These are phyloP conservation scores for Trichophyton schoenleinii DNA, from an alignment of 2,329 filamentous ascomycete species.

Conservation along the genomic window DNA sequence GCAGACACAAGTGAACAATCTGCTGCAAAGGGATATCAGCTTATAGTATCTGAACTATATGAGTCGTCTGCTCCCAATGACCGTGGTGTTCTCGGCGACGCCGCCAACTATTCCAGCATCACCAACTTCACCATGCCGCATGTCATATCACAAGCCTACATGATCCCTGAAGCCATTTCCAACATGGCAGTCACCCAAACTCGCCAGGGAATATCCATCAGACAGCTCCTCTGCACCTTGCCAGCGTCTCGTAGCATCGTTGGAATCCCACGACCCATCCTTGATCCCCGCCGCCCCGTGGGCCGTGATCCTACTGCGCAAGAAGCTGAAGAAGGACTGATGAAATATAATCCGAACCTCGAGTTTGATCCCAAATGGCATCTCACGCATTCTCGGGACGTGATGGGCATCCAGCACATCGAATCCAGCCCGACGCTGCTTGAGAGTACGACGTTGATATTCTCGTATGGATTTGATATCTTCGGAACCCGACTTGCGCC, in stretches of 20 bases:
- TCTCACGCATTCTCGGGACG: constrained; percentile 69
- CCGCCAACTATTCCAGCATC: constrained; percentile 65
- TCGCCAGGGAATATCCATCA: constrained; percentile 76
- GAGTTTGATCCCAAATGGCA: constrained; percentile 74
- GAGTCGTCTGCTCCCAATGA: constrained; percentile 76
- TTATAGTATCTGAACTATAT: constrained; percentile 78
- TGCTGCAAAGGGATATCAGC: constrained; percentile 65
- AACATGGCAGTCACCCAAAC: constrained; percentile 77
- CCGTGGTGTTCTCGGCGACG: constrained; percentile 61
- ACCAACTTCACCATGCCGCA: constrained; percentile 55
- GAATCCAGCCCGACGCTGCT: constrained; percentile 65
- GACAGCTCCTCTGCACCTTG: constrained; percentile 68
- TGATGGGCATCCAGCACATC: constrained; percentile 61
- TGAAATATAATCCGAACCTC: constrained; percentile 60
- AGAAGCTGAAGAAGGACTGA: constrained; percentile 73
- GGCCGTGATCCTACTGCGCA: constrained; percentile 67
- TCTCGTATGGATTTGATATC: constrained; percentile 78
- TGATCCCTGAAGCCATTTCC: constrained; percentile 67
- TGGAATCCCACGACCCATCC: constrained; percentile 61
- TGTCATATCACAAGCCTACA: constrained; percentile 65
- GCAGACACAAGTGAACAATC: constrained; percentile 37
- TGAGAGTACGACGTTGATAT: constrained; percentile 82
- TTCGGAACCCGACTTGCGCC: constrained; percentile 81
- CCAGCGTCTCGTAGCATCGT: constrained; percentile 61
- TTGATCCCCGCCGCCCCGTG: constrained; percentile 78